Evolutionary conservation across 164 flowering plant genomes (phyloP).

Genomic region (Aristolochia californica): DNA sequence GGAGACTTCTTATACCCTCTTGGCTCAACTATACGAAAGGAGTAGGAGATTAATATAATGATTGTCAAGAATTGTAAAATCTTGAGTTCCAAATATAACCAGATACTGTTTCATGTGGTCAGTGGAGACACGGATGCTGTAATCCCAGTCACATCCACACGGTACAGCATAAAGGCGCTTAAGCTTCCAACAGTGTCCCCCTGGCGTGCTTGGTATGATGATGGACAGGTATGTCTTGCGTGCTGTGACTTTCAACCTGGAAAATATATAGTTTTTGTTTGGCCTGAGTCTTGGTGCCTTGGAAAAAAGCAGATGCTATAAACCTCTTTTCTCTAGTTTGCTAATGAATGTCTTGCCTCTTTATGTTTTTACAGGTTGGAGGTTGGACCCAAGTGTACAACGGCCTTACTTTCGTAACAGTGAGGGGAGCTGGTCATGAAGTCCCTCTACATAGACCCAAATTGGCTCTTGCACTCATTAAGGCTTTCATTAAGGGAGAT

Average conservation of each 20-base stretch:
- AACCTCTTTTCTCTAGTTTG: no score
- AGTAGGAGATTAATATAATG: no score
- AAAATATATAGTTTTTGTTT: no score
- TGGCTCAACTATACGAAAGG: no score
- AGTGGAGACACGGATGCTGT: conserved; percentile 97
- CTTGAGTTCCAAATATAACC: background rate
- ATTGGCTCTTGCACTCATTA: conserved; percentile 51
- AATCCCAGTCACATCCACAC: conserved; percentile 82
- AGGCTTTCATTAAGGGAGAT: conserved; percentile 53
- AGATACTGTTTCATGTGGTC: conserved; percentile 11
- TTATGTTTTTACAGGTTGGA: conserved; percentile 60
- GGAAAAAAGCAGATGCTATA: no score
- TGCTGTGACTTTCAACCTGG: background rate
- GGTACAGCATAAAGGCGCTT: conserved; percentile 77
- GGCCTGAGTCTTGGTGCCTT: no score
- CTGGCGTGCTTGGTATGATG: conserved; percentile 94
- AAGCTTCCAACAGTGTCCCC: conserved; percentile 61
- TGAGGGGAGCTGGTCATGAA: conserved; percentile 96
- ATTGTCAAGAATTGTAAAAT: no score
- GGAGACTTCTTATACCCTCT: no score
- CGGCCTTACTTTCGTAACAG: conserved; percentile 71
- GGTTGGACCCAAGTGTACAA: conserved; percentile 82
- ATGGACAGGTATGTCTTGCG: conserved; percentile 61
- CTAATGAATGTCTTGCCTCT: no score
- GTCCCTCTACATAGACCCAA: conserved; percentile 75